Evolutionary conservation across 129 eudicot species (phyloP).

Genomic region (Arctium minus): DNA sequence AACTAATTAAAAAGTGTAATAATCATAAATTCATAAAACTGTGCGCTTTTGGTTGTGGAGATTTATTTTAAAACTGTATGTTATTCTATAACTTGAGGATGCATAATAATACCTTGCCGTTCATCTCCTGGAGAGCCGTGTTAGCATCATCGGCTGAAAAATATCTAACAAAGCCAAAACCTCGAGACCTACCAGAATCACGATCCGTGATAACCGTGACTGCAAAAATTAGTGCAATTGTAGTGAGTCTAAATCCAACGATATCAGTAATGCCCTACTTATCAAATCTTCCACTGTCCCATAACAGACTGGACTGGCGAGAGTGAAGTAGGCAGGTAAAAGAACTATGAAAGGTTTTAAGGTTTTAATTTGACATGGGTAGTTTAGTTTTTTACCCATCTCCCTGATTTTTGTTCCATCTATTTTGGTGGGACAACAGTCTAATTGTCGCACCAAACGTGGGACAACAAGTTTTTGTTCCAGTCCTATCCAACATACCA

Average conservation of each 20-base stretch:
- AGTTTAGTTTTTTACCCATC: background rate
- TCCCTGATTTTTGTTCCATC: background rate
- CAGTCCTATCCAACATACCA: background rate
- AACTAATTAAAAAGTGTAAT: background rate
- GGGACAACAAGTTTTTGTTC: background rate
- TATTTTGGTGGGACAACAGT: background rate
- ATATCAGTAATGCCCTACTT: constrained; percentile 9
- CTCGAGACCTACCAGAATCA: constrained; percentile 79
- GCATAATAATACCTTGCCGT: constrained; percentile 62
- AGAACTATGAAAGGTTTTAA: background rate
- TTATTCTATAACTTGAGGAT: background rate
- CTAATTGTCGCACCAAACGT: background rate
- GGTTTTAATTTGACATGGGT: background rate
- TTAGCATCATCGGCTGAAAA: constrained; percentile 69
- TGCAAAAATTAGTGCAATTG: constrained; percentile 32
- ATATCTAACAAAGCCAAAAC: constrained; percentile 82
- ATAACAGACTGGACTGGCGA: background rate
- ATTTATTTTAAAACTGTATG: no score
- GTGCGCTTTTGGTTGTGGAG: background rate
- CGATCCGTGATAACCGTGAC: constrained; percentile 69
- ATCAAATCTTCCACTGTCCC: background rate
- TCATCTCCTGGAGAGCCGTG: constrained; percentile 62
- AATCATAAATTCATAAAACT: background rate
- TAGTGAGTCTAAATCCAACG: constrained; percentile 1
- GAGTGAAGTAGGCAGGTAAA: background rate